Conservation (phyloP, 225 moss, liverwort and hornwort species). For the Pleurozium schreberi region DNA sequence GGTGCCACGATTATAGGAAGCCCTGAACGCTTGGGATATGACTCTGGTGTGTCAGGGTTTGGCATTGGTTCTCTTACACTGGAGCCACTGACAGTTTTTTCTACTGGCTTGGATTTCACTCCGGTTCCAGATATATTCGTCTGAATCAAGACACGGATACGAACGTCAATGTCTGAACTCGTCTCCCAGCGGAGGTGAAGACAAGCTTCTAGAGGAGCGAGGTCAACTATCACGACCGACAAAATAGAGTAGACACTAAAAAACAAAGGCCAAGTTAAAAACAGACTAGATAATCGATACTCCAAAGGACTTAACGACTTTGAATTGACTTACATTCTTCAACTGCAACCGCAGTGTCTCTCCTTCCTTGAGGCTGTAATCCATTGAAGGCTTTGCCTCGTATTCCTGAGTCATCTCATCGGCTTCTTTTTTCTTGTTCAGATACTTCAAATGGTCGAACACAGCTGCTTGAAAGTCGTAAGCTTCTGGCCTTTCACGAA, state of each 20-base stretch:
- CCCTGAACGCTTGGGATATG: conserved; percentile 41
- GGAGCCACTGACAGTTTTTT: conserved; percentile 14
- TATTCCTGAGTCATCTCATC: conserved; percentile 58
- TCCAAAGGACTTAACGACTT: not conserved
- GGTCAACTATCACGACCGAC: not conserved
- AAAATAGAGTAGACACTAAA: not conserved
- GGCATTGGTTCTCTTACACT: conserved; percentile 33
- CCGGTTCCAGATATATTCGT: conserved; percentile 38
- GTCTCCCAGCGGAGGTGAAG: not conserved
- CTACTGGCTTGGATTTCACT: conserved; percentile 27
- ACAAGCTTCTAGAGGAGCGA: not conserved
- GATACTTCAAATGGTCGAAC: conserved; percentile 90
- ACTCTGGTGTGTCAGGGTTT: conserved; percentile 38
- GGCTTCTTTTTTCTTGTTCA: conserved; percentile 83
- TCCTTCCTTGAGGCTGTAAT: conserved; percentile 92
- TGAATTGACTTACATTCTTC: conserved; percentile 53
- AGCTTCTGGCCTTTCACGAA: conserved; percentile 89
- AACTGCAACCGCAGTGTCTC: conserved; percentile 86
- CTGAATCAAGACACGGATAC: conserved; percentile 12
- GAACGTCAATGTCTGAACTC: not conserved
- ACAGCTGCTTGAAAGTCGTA: conserved; percentile 99
- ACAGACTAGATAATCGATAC: not conserved
- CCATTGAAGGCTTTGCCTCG: conserved; percentile 65
- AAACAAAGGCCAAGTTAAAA: not conserved
- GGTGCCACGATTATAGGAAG: conserved; percentile 68